Percentiles rank a stretch among this genome's conserved stretches.
These are phyloP conservation scores for Litsea cubeba DNA, from an alignment of 164 flowering plant genomes.

Conservation along the genomic window DNA sequence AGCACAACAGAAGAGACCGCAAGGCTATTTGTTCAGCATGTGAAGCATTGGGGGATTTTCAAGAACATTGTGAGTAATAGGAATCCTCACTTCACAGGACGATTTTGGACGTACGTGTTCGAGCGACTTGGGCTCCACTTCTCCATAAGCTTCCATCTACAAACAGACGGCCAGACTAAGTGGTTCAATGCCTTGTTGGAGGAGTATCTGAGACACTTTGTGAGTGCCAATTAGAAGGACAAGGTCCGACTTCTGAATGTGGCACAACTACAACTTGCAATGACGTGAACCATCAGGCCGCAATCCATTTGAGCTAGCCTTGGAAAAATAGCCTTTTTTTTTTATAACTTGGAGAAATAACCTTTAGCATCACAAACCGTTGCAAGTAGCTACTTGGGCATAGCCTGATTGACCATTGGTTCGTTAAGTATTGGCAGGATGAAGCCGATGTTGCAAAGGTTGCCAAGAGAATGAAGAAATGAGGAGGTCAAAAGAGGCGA, in stretches of 20 bases:
- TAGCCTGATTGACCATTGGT: background rate
- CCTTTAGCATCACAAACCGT: background rate
- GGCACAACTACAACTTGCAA: slow-evolving; percentile 1
- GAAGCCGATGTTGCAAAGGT: background rate
- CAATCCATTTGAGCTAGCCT: background rate
- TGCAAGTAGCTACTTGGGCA: background rate
- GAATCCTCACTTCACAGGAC: background rate
- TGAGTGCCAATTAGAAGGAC: background rate
- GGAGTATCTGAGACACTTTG: background rate
- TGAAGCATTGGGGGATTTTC: background rate
- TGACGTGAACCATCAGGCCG: background rate
- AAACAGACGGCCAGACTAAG: background rate
- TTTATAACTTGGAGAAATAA: background rate
- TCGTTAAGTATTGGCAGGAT: slow-evolving; percentile 10
- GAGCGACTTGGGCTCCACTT: background rate
- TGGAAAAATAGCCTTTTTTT: no score
- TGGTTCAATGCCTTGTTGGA: background rate
- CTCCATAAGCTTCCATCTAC: slow-evolving; percentile 2
- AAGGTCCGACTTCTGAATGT: background rate
- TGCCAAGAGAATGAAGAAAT: background rate
- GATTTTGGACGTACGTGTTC: background rate
- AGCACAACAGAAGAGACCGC: background rate
- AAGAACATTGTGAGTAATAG: background rate
- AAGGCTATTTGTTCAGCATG: no score
- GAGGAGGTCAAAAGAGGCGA: background rate